Evolutionary conservation across 768 basidiomycete genomes (phyloP).

Genomic region (Hypholoma sublateritium): DNA sequence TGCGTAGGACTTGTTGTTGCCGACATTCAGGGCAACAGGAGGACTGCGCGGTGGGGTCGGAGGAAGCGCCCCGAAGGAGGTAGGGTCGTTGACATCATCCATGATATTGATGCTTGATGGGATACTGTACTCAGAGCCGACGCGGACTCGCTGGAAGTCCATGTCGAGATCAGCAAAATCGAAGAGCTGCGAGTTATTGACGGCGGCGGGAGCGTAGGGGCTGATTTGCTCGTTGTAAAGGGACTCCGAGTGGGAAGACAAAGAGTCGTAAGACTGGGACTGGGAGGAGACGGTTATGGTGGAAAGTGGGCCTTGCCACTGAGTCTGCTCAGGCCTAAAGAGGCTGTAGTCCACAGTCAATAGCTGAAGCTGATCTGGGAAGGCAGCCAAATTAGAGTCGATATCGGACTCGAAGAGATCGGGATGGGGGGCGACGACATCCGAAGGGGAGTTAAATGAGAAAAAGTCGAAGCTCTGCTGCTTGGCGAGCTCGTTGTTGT

Average conservation of each 20-base stretch:
- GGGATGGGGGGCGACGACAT: slow-evolving; percentile 75
- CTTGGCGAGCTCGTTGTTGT: slow-evolving; percentile 35
- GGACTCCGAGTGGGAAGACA: slow-evolving; percentile 68
- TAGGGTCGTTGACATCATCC: slow-evolving; percentile 52
- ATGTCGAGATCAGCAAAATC: slow-evolving; percentile 68
- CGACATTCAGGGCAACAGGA: slow-evolving; percentile 32
- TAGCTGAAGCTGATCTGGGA: slow-evolving; percentile 65
- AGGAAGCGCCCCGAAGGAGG: slow-evolving; percentile 56
- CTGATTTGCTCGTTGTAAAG: slow-evolving; percentile 63
- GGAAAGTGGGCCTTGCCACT: slow-evolving; percentile 65
- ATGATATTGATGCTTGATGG: slow-evolving; percentile 34
- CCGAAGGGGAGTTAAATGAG: slow-evolving; percentile 66
- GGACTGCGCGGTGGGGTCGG: slow-evolving; percentile 59
- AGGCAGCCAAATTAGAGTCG: slow-evolving; percentile 66
- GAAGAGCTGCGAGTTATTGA: slow-evolving; percentile 47
- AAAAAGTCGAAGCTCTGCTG: slow-evolving; percentile 59
- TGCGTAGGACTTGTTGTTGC: slow-evolving; percentile 35
- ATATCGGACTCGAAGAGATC: slow-evolving; percentile 85
- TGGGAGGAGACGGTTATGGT: slow-evolving; percentile 79
- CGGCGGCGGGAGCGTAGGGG: slow-evolving; percentile 35
- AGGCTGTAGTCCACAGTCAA: slow-evolving; percentile 66
- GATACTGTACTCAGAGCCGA: slow-evolving; percentile 59
- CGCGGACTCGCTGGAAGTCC: slow-evolving; percentile 65
- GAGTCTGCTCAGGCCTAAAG: slow-evolving; percentile 62
- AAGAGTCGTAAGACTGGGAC: slow-evolving; percentile 75